Evolutionary conservation across 225 moss, liverwort and hornwort genomes (phyloP), one percentile per base, ranked within the genome.

Genomic region (Bryum argenteum): DNA sequence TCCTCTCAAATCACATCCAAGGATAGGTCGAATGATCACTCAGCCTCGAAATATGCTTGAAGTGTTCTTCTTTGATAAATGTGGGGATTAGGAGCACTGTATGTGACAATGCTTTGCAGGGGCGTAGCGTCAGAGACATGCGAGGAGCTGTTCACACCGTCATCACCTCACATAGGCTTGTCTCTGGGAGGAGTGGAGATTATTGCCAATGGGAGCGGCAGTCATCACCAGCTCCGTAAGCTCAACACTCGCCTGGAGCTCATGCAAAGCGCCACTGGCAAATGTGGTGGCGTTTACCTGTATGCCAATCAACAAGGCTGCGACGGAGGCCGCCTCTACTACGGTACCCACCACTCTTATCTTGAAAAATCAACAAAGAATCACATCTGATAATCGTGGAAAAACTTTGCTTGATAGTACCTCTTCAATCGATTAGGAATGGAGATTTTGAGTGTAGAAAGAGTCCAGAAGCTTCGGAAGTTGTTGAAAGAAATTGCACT

Each of bases 231-330:
- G 80, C 92, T 95, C 52, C 83, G 95, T 51, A 95, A 95, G 77
- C 80, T 92, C 22, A 82, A 90, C 72, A 95, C 92, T 20, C 81
- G 90, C 47, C 76, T 95, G 17, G 92, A 95, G 81, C 66, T 90
- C 37, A 95, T 95, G 89, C 89, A 89, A 77, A 78, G 82, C 76
- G 95, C 95, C 45, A 92, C 92, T 6, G 65, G 66, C 39, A 95
- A 92, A 79, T 82, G 82, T 63, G 95, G 95, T 21, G 95, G 95
- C 42, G 83, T 92, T 41, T 92, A 95, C 74, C 60, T 95, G 11
- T 95, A 95, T 81, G 95, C 92, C 24, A 95, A 95, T 79, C 95
- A 95, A 74, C 89, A 95, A 84, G 95, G 95, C 68, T 95, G 92
- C 71, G 95, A 92, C 78, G 92, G 92, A 22, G 95, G 89, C 55